A percentile compares a stretch with the other conserved stretches of the same genome.
Conservation (phyloP, 352 stramenopile species). For the Thraustochytrium striatum region DNA sequence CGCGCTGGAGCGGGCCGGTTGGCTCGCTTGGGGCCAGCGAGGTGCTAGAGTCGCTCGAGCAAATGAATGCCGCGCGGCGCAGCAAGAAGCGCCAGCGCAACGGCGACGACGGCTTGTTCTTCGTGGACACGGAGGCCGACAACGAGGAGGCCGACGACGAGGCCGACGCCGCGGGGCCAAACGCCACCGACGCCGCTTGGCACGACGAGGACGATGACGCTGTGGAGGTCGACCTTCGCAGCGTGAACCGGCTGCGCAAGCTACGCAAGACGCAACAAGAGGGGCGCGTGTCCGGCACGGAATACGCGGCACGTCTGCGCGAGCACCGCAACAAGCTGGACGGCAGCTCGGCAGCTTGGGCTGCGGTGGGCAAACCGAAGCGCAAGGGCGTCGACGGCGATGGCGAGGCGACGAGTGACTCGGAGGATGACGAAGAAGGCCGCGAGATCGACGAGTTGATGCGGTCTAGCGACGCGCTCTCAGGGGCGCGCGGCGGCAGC, state of each 20-base stretch:
- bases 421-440: not conserved
- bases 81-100: not conserved
- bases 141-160: not conserved
- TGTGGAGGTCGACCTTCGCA: conserved; percentile 67
- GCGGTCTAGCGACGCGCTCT: not conserved
- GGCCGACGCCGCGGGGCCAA: not conserved
- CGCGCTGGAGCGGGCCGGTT: conserved; percentile 18
- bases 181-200: conserved; percentile 59
- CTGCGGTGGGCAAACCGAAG: not conserved
- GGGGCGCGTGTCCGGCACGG: conserved; percentile 63
- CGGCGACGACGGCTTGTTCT: not conserved
- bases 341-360: conserved; percentile 29
- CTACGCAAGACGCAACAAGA: conserved; percentile 72
- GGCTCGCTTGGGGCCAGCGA: not conserved
- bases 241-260: conserved; percentile 69
- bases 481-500: conserved; percentile 38
- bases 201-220: conserved; percentile 76
- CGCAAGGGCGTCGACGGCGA: not conserved
- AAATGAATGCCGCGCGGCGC: not conserved
- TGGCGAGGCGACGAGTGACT: not conserved
- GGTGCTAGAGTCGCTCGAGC: not conserved
- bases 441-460: not conserved
- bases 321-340: conserved; percentile 61
- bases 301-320: conserved; percentile 72
- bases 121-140: conserved; percentile 11